A percentile compares a stretch with the other conserved stretches of the same genome.
These are phyloP conservation scores for Lyophyllum decastes DNA, from an alignment of 768 basidiomycete species.

Conservation along the genomic window DNA sequence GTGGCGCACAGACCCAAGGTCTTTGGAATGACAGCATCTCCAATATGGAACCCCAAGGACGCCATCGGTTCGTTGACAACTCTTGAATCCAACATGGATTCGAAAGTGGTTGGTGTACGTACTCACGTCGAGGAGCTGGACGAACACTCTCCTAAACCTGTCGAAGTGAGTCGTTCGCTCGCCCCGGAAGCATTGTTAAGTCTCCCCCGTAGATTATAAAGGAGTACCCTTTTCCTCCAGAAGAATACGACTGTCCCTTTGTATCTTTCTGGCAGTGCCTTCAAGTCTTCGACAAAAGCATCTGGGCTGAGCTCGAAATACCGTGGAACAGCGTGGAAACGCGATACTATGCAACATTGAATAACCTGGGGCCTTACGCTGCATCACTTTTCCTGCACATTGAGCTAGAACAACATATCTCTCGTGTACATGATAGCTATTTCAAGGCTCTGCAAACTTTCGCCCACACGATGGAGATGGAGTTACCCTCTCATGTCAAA, in stretches of 20 bases:
- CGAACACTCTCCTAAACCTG: conserved; percentile 61
- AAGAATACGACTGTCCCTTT: conserved; percentile 55
- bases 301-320: conserved; percentile 58
- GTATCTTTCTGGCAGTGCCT: conserved; percentile 42
- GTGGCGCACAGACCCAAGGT: conserved; percentile 63
- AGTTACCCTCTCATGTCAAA: conserved; percentile 14
- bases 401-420: conserved; percentile 56
- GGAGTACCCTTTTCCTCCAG: conserved; percentile 54
- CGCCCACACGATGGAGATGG: conserved; percentile 19
- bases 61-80: conserved; percentile 60
- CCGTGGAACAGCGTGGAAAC: conserved; percentile 61
- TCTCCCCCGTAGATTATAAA: conserved; percentile 51
- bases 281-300: conserved; percentile 30
- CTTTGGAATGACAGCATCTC: conserved; percentile 94
- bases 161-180: conserved; percentile 49
- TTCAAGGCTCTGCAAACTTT: conserved; percentile 11
- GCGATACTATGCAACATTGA: conserved; percentile 60
- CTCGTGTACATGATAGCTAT: conserved; percentile 33
- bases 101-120: conserved; percentile 74
- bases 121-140: conserved; percentile 67
- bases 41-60: conserved; percentile 79
- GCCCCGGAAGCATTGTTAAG: neutral
- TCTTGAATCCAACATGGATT: conserved; percentile 71
- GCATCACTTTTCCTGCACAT: conserved; percentile 72
- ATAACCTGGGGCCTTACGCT: conserved; percentile 71